Base-by-base conservation (phyloP, 208 protist genomes). In the Wallacemonas collosoma region DNA sequence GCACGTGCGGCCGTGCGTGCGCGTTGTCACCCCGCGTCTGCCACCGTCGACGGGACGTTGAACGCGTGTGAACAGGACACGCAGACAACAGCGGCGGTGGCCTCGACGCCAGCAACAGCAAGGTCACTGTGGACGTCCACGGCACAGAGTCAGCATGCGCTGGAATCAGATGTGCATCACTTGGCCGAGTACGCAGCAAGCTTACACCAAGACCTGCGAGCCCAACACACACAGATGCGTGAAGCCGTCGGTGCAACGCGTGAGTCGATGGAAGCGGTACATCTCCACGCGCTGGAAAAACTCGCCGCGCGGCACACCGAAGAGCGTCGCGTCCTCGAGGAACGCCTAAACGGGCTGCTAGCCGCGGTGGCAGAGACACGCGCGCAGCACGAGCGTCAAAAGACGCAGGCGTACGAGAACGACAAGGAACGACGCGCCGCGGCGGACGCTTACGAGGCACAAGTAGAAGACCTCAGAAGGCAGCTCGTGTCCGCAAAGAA, bases 401-500 rank as follows among this genome's bases (percentile, higher is more conserved):
- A 47, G 43, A 55, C 38, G 1, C 26, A 71, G 0, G 35, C 51
- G 43, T 2, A 45, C 2, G 51, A 43, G 0, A 5, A 26, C 1
- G 38, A 54, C 54, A 35, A 43, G 39, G 44, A 43, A 14, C 51
- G 5, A 1, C 62, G 48, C 2, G 69, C 63, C 41, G 57, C 53
- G 6, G n/a, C 61, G 53, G 58, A 71, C 43, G 64, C 57, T 40
- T 62, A 56, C 38, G 39, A 64, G 11, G 12, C 53, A 36, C 66
- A 39, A 4, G 35, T 64, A 1, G 73, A 67, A 40, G 43, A 47
- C 9, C 47, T 82, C 40, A 58, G 58, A 9, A 15, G 35, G 43
- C 74, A 85, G 72, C 60, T 77, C 48, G 65, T 57, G 50, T 64
- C 69, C 45, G 61, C 72, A 11, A 77, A 75, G 38, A 76, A 75